Conservation (phyloP, 2,329 filamentous ascomycete genomes). For the Cladophialophora chaetospira region DNA sequence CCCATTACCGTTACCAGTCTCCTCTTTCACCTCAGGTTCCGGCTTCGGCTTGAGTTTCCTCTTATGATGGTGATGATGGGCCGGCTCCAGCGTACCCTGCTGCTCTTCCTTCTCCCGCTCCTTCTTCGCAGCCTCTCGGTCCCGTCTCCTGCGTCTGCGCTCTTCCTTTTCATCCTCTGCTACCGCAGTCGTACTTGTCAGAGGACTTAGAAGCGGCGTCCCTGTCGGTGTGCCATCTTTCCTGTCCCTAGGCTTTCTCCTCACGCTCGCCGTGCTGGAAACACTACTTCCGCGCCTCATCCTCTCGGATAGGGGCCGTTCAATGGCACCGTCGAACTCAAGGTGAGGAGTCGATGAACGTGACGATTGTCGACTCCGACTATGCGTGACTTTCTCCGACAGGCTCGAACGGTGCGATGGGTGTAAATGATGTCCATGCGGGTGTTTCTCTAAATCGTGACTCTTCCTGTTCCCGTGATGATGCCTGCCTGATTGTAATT, state of each 20-base stretch:
- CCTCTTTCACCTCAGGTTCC: not conserved
- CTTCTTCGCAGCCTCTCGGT: constrained; percentile 19
- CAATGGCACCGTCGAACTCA: constrained; percentile 23
- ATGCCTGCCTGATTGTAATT: constrained; percentile 40
- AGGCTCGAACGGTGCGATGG: constrained; percentile 19
- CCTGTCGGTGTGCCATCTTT: constrained; percentile 4
- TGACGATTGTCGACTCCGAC: constrained; percentile 29
- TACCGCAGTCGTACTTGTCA: constrained; percentile 8
- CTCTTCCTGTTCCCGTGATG: constrained; percentile 16
- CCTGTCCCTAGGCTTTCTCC: constrained; percentile 21
- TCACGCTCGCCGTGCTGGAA: constrained; percentile 28
- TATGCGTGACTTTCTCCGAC: constrained; percentile 22
- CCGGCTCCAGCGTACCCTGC: not conserved
- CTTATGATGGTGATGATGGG: not conserved
- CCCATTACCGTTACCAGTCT: not conserved
- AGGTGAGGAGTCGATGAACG: constrained; percentile 32
- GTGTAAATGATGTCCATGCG: constrained; percentile 32
- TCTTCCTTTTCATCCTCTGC: constrained; percentile 22
- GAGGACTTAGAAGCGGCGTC: constrained; percentile 18
- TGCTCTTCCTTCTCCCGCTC: constrained; percentile 7
- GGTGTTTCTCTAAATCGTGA: constrained; percentile 35
- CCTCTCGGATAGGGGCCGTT: constrained; percentile 22
- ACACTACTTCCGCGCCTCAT: constrained; percentile 33
- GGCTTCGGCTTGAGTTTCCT: not conserved
- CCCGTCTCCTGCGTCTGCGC: constrained; percentile 2